Conservation (phyloP, 2,329 filamentous ascomycete genomes). For the Cordyceps tenuipes region DNA sequence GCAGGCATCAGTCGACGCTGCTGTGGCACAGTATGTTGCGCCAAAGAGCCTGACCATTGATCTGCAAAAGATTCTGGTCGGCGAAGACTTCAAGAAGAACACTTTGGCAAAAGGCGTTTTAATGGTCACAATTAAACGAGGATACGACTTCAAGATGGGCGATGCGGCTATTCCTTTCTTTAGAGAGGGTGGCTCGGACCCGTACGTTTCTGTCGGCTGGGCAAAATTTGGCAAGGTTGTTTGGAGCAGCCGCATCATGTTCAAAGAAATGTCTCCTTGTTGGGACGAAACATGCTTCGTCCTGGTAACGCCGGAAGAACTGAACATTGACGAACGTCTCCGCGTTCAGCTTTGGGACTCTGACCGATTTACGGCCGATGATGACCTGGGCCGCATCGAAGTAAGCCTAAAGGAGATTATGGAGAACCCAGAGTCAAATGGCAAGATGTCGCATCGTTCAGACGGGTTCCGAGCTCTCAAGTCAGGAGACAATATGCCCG, state of each 20-base stretch:
- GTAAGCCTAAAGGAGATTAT: conserved; percentile 59
- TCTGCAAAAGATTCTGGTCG: conserved; percentile 68
- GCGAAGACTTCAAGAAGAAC: conserved; percentile 73
- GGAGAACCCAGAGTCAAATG: conserved; percentile 47
- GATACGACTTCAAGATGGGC: conserved; percentile 62
- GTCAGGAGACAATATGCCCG: conserved; percentile 58
- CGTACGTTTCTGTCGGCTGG: conserved; percentile 66
- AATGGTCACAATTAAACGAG: conserved; percentile 57
- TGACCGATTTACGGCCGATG: conserved; percentile 62
- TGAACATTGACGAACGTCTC: conserved; percentile 63
- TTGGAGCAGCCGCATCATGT: conserved; percentile 53
- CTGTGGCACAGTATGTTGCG: conserved; percentile 66
- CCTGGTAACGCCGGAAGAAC: conserved; percentile 61
- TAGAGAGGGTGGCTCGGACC: conserved; percentile 54
- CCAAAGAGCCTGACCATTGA: conserved; percentile 67
- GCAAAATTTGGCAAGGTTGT: conserved; percentile 66
- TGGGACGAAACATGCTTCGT: conserved; percentile 66
- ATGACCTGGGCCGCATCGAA: conserved; percentile 66
- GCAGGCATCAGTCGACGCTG: conserved; percentile 64
- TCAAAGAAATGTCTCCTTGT: conserved; percentile 55
- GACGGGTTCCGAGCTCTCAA: conserved; percentile 60
- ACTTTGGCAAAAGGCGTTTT: conserved; percentile 56
- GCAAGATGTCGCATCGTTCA: conserved; percentile 52
- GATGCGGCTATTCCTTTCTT: conserved; percentile 55
- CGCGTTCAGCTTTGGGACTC: conserved; percentile 69